Percentiles rank a stretch among this genome's conserved stretches.
phyloP scores from a whole-genome alignment of 345 rosid genomes.

The Sisymbrium altissimum region DNA sequence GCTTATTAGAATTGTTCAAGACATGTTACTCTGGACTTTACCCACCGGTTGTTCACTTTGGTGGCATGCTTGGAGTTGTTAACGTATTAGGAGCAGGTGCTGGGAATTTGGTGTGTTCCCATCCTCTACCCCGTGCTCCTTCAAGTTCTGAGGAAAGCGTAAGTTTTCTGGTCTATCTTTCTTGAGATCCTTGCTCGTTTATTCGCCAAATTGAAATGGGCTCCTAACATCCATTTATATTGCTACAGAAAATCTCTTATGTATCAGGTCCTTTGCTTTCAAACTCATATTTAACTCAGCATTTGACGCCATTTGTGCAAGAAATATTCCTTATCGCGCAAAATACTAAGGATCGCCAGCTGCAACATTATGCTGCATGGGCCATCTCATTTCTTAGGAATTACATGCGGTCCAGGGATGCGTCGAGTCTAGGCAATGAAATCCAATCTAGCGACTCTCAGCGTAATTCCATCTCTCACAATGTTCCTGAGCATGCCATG shows the following conservation, averaged over 20 bases:
- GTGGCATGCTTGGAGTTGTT: conserved; percentile 90
- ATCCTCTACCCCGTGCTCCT: conserved; percentile 39
- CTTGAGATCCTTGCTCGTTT: conserved; percentile 9
- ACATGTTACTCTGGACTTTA: conserved; percentile 64
- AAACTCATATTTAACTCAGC: conserved; percentile 49
- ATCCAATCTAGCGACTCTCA: conserved; percentile 36
- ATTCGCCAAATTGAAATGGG: conserved; percentile 1
- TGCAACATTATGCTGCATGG: conserved; percentile 86
- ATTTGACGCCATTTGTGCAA: conserved; percentile 60
- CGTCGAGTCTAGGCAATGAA: conserved; percentile 24
- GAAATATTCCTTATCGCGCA: conserved; percentile 82
- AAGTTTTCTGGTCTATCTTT: conserved; percentile 1
- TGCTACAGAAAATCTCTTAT: conserved; percentile 57
- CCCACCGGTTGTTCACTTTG: conserved; percentile 60
- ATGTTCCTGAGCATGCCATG: conserved; percentile 56
- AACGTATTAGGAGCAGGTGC: conserved; percentile 83
- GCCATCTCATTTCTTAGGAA: conserved; percentile 69
- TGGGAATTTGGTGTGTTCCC: conserved; percentile 54
- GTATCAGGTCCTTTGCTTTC: conserved; percentile 58
- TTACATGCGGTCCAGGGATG: conserved; percentile 58
- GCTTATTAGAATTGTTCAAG: conserved; percentile 60
- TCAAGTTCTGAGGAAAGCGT: conserved; percentile 51
- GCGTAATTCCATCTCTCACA: conserved; percentile 44
- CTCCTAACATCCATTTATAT: conserved; percentile 25
- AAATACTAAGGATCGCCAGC: conserved; percentile 61